Conservation (phyloP, 805 yeast genomes). For the Saccharomycopsis sp. region DNA sequence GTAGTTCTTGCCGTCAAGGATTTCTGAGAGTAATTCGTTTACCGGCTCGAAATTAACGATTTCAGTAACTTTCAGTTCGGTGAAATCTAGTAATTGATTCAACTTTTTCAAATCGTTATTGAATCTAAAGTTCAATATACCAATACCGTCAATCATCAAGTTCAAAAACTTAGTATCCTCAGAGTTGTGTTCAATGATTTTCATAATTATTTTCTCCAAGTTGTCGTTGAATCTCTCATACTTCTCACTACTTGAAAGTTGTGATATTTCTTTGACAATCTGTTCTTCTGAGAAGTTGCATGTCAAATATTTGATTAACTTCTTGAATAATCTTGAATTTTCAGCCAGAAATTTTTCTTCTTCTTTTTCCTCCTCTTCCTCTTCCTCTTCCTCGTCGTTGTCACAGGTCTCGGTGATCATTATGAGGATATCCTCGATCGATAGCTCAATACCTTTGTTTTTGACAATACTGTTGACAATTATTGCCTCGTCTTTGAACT, state of each 20-base stretch:
- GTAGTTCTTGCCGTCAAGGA: slow-evolving; percentile 7
- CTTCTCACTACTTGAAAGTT: slow-evolving; percentile 6
- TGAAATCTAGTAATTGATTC: slow-evolving; percentile 7
- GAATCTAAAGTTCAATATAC: slow-evolving; percentile 20
- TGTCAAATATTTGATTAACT: slow-evolving; percentile 6
- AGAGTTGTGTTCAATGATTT: slow-evolving; percentile 8
- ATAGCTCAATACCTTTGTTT: slow-evolving; percentile 12
- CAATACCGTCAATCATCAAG: slow-evolving; percentile 20
- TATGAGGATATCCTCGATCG: slow-evolving; percentile 15
- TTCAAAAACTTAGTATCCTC: slow-evolving; percentile 15
- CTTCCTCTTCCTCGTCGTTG: slow-evolving; percentile 1
- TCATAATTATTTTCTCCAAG: slow-evolving; percentile 13
- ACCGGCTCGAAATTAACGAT: slow-evolving; percentile 16
- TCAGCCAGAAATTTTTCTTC: slow-evolving; percentile 1
- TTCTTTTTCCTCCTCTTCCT: slow-evolving; percentile 1
- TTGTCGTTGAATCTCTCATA: slow-evolving; percentile 12
- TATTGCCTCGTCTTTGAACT: slow-evolving; percentile 11
- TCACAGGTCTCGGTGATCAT: slow-evolving; percentile 8
- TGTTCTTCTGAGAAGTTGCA: slow-evolving; percentile 14
- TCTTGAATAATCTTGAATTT: slow-evolving; percentile 8
- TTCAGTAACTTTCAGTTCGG: slow-evolving; percentile 13
- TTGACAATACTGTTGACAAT: slow-evolving; percentile 9
- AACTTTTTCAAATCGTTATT: slow-evolving; percentile 14
- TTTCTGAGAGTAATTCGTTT: slow-evolving; percentile 8
- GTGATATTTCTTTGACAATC: slow-evolving; percentile 12